Base-by-base conservation (phyloP, 1,284 basidiomycete genomes). In the Hemileia vastatrix region DNA sequence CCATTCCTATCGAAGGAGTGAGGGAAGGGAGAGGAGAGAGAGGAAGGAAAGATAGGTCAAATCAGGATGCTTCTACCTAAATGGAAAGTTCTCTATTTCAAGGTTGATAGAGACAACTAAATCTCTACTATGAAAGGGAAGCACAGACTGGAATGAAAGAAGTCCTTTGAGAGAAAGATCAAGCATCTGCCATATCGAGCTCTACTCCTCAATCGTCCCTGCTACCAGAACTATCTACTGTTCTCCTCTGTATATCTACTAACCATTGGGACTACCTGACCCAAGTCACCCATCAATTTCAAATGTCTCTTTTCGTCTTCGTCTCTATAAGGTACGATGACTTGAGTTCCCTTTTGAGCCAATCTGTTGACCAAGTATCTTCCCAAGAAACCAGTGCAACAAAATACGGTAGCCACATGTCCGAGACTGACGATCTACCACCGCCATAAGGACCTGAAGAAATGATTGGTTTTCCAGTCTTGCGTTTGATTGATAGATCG, bases 391-490 rank as follows among this genome's bases (percentile, higher is more conserved):
- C 93, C 90, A 8, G 93, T 96, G 75, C 86, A 89, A 40, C 94
- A 95, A 79, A 98, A 97, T 59, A 98, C 93, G 32, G 94, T 98
- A 48, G 87, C 94, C 50, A 87, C 84, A 78, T 93, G 90, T 1
- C 92, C 92, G 54, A 86, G n/a, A n/a, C n/a, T 86, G 65, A 86
- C 83, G 6, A 89, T 85, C 72, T 89, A 90, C 71, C 93, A 85
- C 57, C 90, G 90, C 54, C 54, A 51, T 63, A 43, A 24, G 65
- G 65, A 11, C 65, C 65, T 15, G 55, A 54, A 5, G 74, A 64
- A 67, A 66, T 74, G 57, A 77, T 77, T 6, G 65, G 65, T 50
- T 63, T 36, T 54, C 65, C 63, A 47, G 55, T 60, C 3, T 48
- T 21, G 9, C 47, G 40, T 31, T 60, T 64, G 54, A 66, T 66